Conservation (phyloP, 805 yeast species). For the Candida ulmi region DNA sequence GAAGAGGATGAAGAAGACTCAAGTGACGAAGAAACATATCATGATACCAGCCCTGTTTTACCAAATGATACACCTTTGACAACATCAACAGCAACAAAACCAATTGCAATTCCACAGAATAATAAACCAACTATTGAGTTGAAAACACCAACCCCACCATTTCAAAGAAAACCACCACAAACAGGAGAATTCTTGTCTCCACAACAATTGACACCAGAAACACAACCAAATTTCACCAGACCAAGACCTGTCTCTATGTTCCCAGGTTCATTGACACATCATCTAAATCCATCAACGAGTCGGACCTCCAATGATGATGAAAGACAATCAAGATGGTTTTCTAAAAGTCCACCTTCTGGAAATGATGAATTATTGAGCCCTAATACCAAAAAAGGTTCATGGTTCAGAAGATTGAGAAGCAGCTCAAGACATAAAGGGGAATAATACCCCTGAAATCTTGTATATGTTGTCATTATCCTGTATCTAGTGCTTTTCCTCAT, state of each 20-base stretch:
- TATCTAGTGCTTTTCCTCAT: too few relatives aligned
- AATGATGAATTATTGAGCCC: constrained; percentile 2
- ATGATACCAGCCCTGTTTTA: neutral
- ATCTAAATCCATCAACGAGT: neutral
- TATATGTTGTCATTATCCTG: too few relatives aligned
- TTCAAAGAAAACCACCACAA: neutral
- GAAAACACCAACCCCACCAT: neutral
- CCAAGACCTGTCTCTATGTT: constrained; percentile 19
- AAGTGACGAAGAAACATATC: constrained; percentile 3
- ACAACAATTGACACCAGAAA: neutral
- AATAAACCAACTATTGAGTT: neutral
- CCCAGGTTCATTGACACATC: constrained; percentile 10
- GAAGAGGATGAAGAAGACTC: constrained; percentile 4
- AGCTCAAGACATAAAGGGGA: constrained; percentile 23
- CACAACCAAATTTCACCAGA: neutral
- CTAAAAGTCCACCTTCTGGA: constrained; percentile 4
- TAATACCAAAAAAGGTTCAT: constrained; percentile 29
- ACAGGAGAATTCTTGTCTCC: neutral
- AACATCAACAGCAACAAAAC: neutral
- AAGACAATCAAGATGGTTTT: constrained; percentile 24
- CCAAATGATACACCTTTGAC: too few relatives aligned
- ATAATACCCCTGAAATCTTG: too few relatives aligned
- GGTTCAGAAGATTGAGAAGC: constrained; percentile 41
- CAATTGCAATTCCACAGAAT: constrained; percentile 8
- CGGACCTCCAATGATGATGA: constrained; percentile 7